Percentiles rank a stretch among this genome's conserved stretches.
These are phyloP conservation scores for Hylodesmum podocarpum DNA, from an alignment of 306 rosid genomes.

Conservation along the genomic window DNA sequence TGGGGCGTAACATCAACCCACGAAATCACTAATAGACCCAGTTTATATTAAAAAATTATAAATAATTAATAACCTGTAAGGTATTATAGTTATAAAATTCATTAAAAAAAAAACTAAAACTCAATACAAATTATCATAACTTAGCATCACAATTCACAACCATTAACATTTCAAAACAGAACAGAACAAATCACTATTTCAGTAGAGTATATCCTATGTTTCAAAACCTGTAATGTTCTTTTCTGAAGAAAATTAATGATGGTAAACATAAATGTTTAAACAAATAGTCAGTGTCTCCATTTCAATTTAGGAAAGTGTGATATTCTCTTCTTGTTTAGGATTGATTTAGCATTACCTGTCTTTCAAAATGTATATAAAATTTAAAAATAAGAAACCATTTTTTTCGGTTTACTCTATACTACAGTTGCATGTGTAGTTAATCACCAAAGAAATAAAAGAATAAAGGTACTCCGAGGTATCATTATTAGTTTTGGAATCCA, in stretches of 20 bases:
- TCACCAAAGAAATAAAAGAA: background rate
- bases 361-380: background rate
- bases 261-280: constrained; percentile 13
- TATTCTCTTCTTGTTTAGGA: constrained; percentile 2
- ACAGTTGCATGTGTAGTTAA: constrained; percentile 3
- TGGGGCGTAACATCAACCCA: too few species aligned
- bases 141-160: too few species aligned
- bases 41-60: too few species aligned
- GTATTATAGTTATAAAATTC: too few species aligned
- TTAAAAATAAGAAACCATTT: background rate
- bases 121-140: too few species aligned
- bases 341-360: constrained; percentile 5
- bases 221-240: constrained; percentile 12
- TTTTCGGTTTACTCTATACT: background rate
- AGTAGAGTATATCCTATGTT: constrained; percentile 13
- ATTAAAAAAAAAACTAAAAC: too few species aligned
- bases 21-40: too few species aligned
- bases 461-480: background rate
- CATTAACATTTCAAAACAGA: too few species aligned
- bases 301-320: background rate
- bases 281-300: constrained; percentile 8
- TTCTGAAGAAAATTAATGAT: background rate
- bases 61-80: too few species aligned
- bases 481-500: constrained; percentile 4
- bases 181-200: too few species aligned